Evolutionary conservation across 805 yeast genomes (phyloP).

Genomic region (Kregervanrija pseudodelftensis): DNA sequence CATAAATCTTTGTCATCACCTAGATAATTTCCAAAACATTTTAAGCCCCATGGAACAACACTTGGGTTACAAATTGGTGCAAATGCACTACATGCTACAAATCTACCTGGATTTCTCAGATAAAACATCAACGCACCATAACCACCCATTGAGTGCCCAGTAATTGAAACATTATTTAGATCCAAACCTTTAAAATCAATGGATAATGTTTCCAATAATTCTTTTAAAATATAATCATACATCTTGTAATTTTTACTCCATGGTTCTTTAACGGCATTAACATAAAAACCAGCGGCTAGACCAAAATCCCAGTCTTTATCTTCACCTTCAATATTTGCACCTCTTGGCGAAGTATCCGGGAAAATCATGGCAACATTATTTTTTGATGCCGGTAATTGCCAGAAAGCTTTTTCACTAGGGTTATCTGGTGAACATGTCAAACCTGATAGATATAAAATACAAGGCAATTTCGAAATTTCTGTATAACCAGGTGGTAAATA

Average conservation of each 20-base stretch:
- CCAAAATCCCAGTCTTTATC: conserved; percentile 76
- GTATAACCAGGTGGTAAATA: conserved; percentile 59
- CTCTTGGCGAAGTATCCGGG: conserved; percentile 97
- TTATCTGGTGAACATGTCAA: conserved; percentile 91
- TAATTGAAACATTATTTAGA: conserved; percentile 51
- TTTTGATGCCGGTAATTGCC: conserved; percentile 73
- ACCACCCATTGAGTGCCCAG: conserved; percentile 99
- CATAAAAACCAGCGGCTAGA: conserved; percentile 90
- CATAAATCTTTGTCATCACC: conserved; percentile 58
- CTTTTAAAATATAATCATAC: conserved; percentile 77
- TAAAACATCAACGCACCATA: conserved; percentile 75
- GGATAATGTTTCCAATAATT: conserved; percentile 51
- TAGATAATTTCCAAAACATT: conserved; percentile 73
- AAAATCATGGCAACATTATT: conserved; percentile 83
- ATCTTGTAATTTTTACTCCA: conserved; percentile 72
- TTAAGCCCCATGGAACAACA: conserved; percentile 79
- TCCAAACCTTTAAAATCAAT: conserved; percentile 43
- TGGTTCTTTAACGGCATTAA: conserved; percentile 72
- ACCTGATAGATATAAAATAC: conserved; percentile 76
- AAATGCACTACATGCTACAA: conserved; percentile 80
- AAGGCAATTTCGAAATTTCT: conserved; percentile 50
- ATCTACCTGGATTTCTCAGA: conserved; percentile 62
- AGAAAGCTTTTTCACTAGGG: conserved; percentile 87
- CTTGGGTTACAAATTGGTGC: conserved; percentile 84
- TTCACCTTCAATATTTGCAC: conserved; percentile 69